phyloP scores from a whole-genome alignment of 257 asterid species.

The Solanum paucissectum region DNA sequence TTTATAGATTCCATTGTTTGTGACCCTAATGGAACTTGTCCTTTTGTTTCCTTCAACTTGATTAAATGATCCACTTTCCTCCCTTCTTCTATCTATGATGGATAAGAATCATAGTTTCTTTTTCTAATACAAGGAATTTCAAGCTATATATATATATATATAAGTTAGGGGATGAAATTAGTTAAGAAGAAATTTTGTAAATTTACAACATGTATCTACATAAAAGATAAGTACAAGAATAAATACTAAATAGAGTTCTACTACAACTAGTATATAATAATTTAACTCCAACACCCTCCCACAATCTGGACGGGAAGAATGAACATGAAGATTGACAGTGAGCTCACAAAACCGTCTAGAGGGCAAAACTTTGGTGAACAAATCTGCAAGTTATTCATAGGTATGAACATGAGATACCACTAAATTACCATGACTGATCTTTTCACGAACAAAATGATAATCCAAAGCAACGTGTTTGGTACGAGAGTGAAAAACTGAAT shows the following conservation, averaged over 20 bases:
- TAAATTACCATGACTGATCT: neutral
- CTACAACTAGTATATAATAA: neutral
- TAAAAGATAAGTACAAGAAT: too few relatives aligned
- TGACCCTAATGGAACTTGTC: too few relatives aligned
- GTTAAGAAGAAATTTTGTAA: too few relatives aligned
- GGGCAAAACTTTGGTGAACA: neutral
- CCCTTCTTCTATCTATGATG: neutral
- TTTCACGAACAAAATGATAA: neutral
- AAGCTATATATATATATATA: too few relatives aligned
- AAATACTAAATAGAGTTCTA: neutral
- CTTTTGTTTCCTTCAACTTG: neutral
- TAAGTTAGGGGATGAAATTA: too few relatives aligned
- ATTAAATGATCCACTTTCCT: neutral
- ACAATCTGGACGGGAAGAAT: neutral
- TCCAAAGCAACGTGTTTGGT: neutral
- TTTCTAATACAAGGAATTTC: too few relatives aligned
- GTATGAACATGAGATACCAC: neutral
- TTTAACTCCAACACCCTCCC: neutral
- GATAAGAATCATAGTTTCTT: too few relatives aligned
- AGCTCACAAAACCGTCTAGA: neutral
- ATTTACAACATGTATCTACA: too few relatives aligned
- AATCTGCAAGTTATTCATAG: neutral
- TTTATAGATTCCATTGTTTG: neutral
- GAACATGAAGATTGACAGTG: neutral
- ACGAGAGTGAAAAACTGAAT: neutral